Conservation (phyloP, 2,329 filamentous ascomycete genomes). For the Tolypocladium inflatum region DNA sequence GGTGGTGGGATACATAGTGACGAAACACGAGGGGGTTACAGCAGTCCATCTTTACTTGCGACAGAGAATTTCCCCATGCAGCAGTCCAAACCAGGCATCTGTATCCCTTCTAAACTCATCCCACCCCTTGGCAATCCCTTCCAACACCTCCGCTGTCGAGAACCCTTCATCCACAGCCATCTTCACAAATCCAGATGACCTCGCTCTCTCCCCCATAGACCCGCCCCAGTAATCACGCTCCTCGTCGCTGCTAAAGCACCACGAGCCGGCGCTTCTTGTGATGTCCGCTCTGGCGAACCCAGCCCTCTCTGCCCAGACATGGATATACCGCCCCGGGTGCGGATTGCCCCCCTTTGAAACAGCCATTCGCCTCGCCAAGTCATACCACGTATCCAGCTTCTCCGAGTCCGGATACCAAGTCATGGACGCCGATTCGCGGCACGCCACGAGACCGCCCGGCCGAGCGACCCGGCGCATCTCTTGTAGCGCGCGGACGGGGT, state of each 20-base stretch:
- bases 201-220: not conserved
- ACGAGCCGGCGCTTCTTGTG: not conserved
- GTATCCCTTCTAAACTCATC: not conserved
- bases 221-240: not conserved
- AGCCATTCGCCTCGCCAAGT: not conserved
- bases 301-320: not conserved
- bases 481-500: not conserved
- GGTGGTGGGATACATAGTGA: no score
- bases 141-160: not conserved
- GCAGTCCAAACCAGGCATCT: not conserved
- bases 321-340: not conserved
- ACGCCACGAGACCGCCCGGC: not conserved
- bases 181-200: not conserved
- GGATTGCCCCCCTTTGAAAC: not conserved
- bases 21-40: no score
- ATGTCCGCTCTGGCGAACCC: not conserved
- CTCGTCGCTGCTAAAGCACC: constrained; percentile 1
- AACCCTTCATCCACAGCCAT: not conserved
- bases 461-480: not conserved
- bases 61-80: not conserved
- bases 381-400: not conserved
- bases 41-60: not conserved
- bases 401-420: not conserved
- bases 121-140: not conserved
- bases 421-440: not conserved